Evolutionary conservation across 768 basidiomycete species (phyloP), one percentile per base, ranked within the genome.

Genomic region (Leccinum arenicola): DNA sequence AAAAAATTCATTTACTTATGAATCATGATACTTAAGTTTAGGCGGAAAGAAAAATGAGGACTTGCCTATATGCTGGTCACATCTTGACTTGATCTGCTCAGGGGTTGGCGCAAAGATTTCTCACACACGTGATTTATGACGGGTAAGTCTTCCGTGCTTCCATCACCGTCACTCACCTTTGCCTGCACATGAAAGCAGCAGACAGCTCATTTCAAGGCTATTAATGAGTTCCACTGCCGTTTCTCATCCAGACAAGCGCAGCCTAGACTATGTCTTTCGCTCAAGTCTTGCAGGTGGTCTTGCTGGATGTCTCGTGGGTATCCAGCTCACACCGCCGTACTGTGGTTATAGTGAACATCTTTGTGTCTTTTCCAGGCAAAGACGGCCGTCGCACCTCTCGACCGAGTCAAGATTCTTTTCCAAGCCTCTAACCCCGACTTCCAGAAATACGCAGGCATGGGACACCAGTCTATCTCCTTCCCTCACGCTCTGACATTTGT

Each of bases 381-480:
- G 76, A 93, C 94, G 12, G 88, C 88, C 33, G 92, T 97, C 48
- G 97, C 97, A 19, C 97, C 97, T 4, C 82, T 99, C 52, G 97
- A 99, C 73, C 82, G 97, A 70, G 95, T 99, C 66, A 99, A 99
- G 78, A 99, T 99, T 67, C 86, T 99, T 52, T 97, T 98, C 70
- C 96, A 99, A 73, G 93, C 97, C 1, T 93, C 93, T 7, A 97
- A 96, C 73, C 91, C 91, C 8, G 96, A 98, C 59, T 99, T 91
- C 70, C 83, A 85, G 70, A 92, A 94, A 73, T 98, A 95, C 76
- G 85, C 95, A 58, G 95, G 95, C 93, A 59, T 58, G 84, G 23
- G n/a, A n/a, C 40, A 21, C 45, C 29, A 21, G 33, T 56, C 7
- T 50, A 54, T 76, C 43, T 72, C 72, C 63, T 51, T 70, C 35